Evolutionary conservation across 176 grass and related monocot genomes (phyloP), one percentile per base, ranked within the genome.

Genomic region (Thalia dealbata): DNA sequence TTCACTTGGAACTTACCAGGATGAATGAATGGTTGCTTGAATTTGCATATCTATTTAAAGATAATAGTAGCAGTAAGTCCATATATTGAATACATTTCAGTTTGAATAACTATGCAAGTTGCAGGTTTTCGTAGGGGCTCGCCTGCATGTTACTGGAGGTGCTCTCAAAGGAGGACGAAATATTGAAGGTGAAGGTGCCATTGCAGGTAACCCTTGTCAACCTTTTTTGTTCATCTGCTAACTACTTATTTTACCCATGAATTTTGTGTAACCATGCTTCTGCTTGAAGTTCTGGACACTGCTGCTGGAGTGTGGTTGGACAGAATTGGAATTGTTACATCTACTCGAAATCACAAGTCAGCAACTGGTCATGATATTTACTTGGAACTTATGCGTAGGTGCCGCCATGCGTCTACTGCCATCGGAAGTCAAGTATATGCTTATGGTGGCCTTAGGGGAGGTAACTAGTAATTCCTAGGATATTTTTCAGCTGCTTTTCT

Each of bases 261-360:
- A 76, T 22, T 38, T 67, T 67, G 1, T 52, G 43, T 50, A 70
- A 21, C 82, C 83, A 45, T 21, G 41, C 50, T 67, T 46, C 15
- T 71, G 82, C 82, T 78, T 91, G 56, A 56, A 99, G 95, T 99
- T 73, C 74, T 99, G 71, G 95, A 99, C 78, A 99, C 95, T 77
- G 95, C 95, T 88, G 90, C 95, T 92, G 95, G 95, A 78, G 83
- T 93, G 80, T 99, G 95, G 95, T 82, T 99, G 85, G 90, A 99
- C 80, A 86, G 79, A 91, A 91, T 93, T 88, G 95, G 95, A 71
- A 93, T 91, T 74, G 95, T 99, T 59, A 93, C 87, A 19, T 81
- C 77, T 14, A 11, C 87, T 76, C 86, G 85, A 21, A 80, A 77
- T 81, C 86, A 88, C 70, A 99, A 91, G 72, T 84, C 90, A 76